Evolutionary conservation across 2,329 filamentous ascomycete species (phyloP).

Genomic region (Seiridium cupressi): DNA sequence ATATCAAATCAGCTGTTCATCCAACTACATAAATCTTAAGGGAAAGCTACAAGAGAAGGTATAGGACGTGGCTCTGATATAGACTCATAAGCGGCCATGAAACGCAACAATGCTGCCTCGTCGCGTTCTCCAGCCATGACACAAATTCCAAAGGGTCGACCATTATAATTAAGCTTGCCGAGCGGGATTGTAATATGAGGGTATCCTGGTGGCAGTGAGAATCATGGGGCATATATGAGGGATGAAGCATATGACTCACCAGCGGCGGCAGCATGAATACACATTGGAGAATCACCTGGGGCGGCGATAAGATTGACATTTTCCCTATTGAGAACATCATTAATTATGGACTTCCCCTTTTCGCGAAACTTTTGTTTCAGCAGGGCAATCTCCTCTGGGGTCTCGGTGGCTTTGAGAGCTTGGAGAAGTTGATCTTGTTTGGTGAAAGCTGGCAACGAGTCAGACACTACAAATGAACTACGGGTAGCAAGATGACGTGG

Average conservation of each 20-base stretch:
- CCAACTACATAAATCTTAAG: too few relatives aligned
- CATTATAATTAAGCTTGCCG: too few relatives aligned
- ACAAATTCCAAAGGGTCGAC: too few relatives aligned
- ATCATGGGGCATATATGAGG: neutral
- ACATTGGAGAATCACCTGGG: neutral
- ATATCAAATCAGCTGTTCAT: too few relatives aligned
- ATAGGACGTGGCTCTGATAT: too few relatives aligned
- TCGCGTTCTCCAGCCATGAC: too few relatives aligned
- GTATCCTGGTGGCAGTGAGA: neutral
- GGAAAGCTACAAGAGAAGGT: too few relatives aligned
- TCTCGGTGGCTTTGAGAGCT: neutral
- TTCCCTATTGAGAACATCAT: neutral
- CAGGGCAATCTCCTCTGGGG: neutral
- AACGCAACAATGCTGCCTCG: too few relatives aligned
- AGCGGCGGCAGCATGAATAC: neutral
- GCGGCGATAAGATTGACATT: neutral
- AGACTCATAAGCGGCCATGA: too few relatives aligned
- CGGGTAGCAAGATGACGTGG: too few relatives aligned
- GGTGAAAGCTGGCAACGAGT: neutral
- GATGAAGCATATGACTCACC: neutral
- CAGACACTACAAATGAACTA: too few relatives aligned
- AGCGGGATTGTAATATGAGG: neutral
- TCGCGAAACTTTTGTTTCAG: neutral
- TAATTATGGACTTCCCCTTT: neutral
- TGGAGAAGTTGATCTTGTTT: conserved; percentile 4